Percentiles rank a stretch among this genome's conserved stretches.
Evolutionary conservation across 148 eudicot species (phyloP).

Genomic region (Vaccinium darrowii): DNA sequence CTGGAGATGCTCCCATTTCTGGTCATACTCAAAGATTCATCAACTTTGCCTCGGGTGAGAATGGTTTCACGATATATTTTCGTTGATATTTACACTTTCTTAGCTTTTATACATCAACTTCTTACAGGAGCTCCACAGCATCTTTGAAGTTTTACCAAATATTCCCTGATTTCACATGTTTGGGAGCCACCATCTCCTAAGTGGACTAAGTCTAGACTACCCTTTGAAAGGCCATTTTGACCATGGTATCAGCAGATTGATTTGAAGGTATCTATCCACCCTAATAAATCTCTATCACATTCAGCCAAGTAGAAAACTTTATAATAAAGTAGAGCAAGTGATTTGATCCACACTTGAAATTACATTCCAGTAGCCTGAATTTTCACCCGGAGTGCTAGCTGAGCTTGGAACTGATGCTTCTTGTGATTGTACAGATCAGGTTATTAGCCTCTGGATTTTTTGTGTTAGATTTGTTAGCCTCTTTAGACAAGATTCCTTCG

Average conservation of each 20-base stretch:
- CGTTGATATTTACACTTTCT: neutral
- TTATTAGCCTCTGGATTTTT: neutral
- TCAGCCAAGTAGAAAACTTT: neutral
- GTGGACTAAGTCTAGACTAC: neutral
- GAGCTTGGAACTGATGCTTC: neutral
- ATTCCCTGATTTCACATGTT: neutral
- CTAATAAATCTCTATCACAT: neutral
- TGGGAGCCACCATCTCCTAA: neutral
- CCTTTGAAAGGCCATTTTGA: conserved; percentile 7
- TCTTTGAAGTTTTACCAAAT: neutral
- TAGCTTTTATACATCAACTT: conserved; percentile 6
- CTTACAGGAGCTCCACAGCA: neutral
- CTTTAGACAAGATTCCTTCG: too few relatives aligned
- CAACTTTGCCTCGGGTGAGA: conserved; percentile 92
- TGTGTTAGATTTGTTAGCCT: too few relatives aligned
- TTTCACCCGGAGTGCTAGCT: neutral
- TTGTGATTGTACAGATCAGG: neutral
- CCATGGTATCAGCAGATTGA: neutral
- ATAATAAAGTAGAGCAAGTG: neutral
- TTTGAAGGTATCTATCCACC: neutral
- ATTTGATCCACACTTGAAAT: neutral
- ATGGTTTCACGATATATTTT: neutral
- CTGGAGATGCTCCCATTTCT: conserved; percentile 98
- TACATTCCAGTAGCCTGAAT: neutral
- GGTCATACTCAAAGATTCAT: conserved; percentile 93